Base-by-base conservation (phyloP, 1,284 basidiomycete species). In the Kwoniella shivajii region DNA sequence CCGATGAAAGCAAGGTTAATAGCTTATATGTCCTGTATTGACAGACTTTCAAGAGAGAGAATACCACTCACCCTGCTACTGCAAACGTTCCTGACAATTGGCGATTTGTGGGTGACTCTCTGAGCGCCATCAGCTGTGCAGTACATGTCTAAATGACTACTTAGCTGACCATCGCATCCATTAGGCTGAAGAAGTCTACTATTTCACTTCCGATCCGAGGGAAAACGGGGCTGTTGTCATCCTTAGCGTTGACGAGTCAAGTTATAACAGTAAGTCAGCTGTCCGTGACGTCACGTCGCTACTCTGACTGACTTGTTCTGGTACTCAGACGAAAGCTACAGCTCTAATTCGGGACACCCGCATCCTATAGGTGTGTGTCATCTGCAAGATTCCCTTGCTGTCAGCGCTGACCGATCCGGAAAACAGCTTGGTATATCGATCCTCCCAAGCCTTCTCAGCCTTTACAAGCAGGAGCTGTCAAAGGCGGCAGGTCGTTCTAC, bases 161-260 rank as follows among this genome's bases (percentile, higher is more conserved):
- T 46, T 16, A 54, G 33, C n/a, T 45, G 26, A 30, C 26, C 24
- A 11, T 45, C 6, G 4, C 11, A 20, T 20, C 22, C 3, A n/a
- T 26, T 29, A 76, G 74, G 63, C 67, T 2, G 78, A 79, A 56
- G 78, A 79, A 57, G 74, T 78, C 27, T 91, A 91, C 76, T 86
- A 88, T 73, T 90, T 89, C 77, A 84, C 85, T 62, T 86, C 84
- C 1, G 86, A 92, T 72, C 89, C 89, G 11, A 81, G 89, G 48
- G 70, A 73, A 5, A 68, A 87, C n/a, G 87, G 87, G 9, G 88
- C 87, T 0, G 75, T 80, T 0, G 85, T 90, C 2, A 66, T 89
- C 3, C 79, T 90, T 3, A 82, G 85, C 0, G 88, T 86, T 0
- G 81, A 90, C 67, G 85, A 88, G 67, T 82, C 82, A 1, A 86